These are phyloP conservation scores for Hypoxylon sp. DNA, from an alignment of 2,329 filamentous ascomycete species.

Conservation along the genomic window DNA sequence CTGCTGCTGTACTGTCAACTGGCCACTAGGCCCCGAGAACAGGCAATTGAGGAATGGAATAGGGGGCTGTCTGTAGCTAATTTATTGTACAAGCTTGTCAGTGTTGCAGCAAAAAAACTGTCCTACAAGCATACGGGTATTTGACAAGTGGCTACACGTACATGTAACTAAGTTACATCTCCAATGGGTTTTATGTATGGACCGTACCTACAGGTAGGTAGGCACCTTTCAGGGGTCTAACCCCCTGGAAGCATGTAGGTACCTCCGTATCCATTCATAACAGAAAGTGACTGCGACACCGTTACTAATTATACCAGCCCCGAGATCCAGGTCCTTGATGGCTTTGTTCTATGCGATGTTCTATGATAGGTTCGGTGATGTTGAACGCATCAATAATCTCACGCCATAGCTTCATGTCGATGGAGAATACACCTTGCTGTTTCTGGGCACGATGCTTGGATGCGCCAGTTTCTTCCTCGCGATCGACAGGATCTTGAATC, in stretches of 20 bases:
- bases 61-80: slow-evolving; percentile 1
- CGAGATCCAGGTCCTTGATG: slow-evolving; percentile 66
- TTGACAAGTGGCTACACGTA: neutral
- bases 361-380: slow-evolving; percentile 85
- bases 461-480: slow-evolving; percentile 62
- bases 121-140: slow-evolving; percentile 1
- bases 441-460: slow-evolving; percentile 70
- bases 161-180: neutral
- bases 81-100: slow-evolving; percentile 11
- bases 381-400: slow-evolving; percentile 82
- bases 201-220: neutral
- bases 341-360: slow-evolving; percentile 77
- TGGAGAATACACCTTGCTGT: slow-evolving; percentile 88
- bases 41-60: neutral
- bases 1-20: neutral
- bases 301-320: slow-evolving; percentile 75
- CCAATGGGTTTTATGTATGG: neutral
- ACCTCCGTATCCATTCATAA: neutral
- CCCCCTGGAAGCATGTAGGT: neutral
- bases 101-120: neutral
- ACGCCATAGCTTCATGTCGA: slow-evolving; percentile 89
- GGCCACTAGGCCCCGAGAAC: neutral
- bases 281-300: neutral
- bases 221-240: no score
- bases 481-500: slow-evolving; percentile 59